These are phyloP conservation scores for Tetradesmus obliquus DNA, from an alignment of 139 green algal species.

Conservation along the genomic window DNA sequence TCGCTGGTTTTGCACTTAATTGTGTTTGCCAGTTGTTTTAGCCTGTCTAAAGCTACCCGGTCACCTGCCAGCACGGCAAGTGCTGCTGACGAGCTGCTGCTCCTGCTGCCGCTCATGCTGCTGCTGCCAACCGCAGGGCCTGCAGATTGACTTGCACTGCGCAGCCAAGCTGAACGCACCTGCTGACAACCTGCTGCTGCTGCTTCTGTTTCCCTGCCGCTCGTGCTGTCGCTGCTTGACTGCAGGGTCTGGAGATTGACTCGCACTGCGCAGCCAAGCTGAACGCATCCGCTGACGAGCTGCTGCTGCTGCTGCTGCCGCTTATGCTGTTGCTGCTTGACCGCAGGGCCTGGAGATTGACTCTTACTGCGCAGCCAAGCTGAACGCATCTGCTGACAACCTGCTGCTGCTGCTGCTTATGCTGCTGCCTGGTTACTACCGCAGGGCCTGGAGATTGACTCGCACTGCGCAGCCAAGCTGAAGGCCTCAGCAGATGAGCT, in stretches of 20 bases:
- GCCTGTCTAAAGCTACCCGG: slow-evolving; percentile 87
- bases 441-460: slow-evolving; percentile 86
- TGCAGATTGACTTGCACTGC: slow-evolving; percentile 12
- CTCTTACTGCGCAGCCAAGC: slow-evolving; percentile 61
- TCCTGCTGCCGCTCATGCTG: too few relatives aligned
- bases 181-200: slow-evolving; percentile 62
- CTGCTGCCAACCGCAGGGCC: slow-evolving; percentile 57
- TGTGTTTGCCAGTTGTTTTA: background rate
- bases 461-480: slow-evolving; percentile 72
- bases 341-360: background rate
- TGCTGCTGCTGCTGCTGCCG: slow-evolving; percentile 44
- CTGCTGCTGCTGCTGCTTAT: background rate
- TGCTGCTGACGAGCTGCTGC: too few relatives aligned
- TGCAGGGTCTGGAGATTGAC: slow-evolving; percentile 85
- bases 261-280: slow-evolving; percentile 73
- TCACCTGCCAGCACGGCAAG: slow-evolving; percentile 70
- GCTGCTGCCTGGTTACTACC: background rate
- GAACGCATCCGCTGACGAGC: slow-evolving; percentile 87
- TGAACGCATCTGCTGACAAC: slow-evolving; percentile 77
- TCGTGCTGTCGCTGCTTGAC: background rate
- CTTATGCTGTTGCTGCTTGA: slow-evolving; percentile 60
- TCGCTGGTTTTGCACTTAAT: background rate
- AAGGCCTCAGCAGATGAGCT: slow-evolving; percentile 90
- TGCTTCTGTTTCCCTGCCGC: too few relatives aligned
- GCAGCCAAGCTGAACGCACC: slow-evolving; percentile 74